Evolutionary conservation across 768 basidiomycete species (phyloP), one percentile per base, ranked within the genome.

Genomic region (Mrakia frigida): DNA sequence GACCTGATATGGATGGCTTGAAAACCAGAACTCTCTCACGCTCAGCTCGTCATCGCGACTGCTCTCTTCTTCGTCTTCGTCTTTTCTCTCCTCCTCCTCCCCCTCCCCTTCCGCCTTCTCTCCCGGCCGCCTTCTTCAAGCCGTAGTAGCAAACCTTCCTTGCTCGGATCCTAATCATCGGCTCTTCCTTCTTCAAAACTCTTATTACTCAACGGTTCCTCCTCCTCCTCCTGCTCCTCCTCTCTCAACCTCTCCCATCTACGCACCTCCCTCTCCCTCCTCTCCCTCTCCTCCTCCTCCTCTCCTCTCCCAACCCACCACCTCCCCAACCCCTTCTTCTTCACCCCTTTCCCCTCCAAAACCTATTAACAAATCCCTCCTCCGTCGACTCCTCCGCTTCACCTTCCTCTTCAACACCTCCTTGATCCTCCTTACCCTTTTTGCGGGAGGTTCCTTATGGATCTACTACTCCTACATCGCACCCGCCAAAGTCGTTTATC

Each of bases 381-480:
- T 75, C 68, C 56, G n/a, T 28, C 31, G 16, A 6, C n/a, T 61
- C 28, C 37, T 75, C 56, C 53, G 74, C 28, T 23, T 59, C 23
- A 61, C 68, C n/a, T 25, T 75, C 25, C 28, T 70, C 39, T 21
- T 43, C 68, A 70, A 75, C 74, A 0, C 23, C 59, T 16, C 18
- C 31, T 10, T n/a, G 39, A 0, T 70, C 52, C 6, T 6, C 28
- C 33, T 75, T 25, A 14, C 68, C 59, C 14, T 60, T 69, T 0
- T 70, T 35, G 67, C 43, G 5, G 74, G 74, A 10, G 63, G 50
- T 2, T 21, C 46, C 14, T 21, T 65, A 31, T 74, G n/a, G 6
- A 23, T 70, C n/a, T 75, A 75, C 74, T 75, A 61, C 28, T 46
- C 41, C 21, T 75, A 60, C 53, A 46, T 75, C 74, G 74, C 43